Evolutionary conservation across 2,329 filamentous ascomycete species (phyloP), one percentile per base, ranked within the genome.

Genomic region (Lojkania enalia): DNA sequence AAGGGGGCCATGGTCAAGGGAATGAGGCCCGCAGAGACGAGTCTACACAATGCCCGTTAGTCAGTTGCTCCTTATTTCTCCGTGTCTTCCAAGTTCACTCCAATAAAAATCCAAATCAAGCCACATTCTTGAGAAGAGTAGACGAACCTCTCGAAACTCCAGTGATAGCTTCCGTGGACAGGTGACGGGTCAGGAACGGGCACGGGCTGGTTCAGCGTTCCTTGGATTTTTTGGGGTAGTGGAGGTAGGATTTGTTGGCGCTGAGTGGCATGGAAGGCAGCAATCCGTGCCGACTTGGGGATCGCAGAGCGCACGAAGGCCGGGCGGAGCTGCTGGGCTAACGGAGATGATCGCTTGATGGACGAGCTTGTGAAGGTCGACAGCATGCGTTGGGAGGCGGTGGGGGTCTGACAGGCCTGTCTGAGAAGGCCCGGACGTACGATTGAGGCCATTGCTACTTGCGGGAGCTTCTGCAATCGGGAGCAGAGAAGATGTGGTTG

Each of bases 161-260:
- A 99, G 82, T 99, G 94, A 79, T 97, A 99, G 73, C 88, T 95
- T 61, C 94, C 94, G 76, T 99, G 89, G 44, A 84, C 77, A 31
- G 92, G 84, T 59, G 81, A 83, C 41, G 88, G 74, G 16, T 81
- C 69, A 35, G 90, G 91, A 18, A 96, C 73, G 29, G 82, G 83
- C 21, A 82, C 87, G 44, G 94, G 83, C 66, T 97, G 91, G 75
- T 99, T 99, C 68, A 91, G 80, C 61, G 82, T 84, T 74, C 90
- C 90, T 49, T 88, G 68, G 58, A 95, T 81, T 87, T 75, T 78
- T 94, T 90, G 94, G 64, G 91, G 90, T 56, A 87, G 82, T 44
- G 90, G 85, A 48, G 92, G 90, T 46, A 99, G 80, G 65, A 92
- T 86, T 67, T 80, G 79, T 71, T 83, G 82, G 74, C 82, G 82